phyloP scores from a whole-genome alignment of 2,329 filamentous ascomycete species.

The Albophoma yamanashiensis region DNA sequence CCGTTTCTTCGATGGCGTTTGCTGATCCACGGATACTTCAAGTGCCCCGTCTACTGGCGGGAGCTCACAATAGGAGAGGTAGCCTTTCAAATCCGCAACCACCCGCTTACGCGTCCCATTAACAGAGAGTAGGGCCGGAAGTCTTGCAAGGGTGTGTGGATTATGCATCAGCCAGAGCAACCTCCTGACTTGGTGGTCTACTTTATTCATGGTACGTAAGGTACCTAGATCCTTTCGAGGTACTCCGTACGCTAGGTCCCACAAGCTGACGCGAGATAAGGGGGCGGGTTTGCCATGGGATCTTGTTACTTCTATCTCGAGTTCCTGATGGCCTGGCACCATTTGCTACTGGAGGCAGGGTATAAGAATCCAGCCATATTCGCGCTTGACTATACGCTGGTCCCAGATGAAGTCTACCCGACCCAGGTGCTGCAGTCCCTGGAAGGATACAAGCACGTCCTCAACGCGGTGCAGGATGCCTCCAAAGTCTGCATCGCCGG shows the following conservation, averaged over 20 bases:
- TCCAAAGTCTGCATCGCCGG: conserved; percentile 60
- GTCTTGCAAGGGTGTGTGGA: conserved; percentile 56
- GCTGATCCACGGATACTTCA: conserved; percentile 58
- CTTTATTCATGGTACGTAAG: conserved; percentile 65
- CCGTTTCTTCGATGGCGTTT: conserved; percentile 69
- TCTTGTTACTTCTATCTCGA: conserved; percentile 78
- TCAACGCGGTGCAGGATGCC: conserved; percentile 46
- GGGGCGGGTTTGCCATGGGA: conserved; percentile 77
- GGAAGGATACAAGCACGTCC: conserved; percentile 59
- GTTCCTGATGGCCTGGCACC: conserved; percentile 64
- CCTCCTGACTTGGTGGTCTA: conserved; percentile 70
- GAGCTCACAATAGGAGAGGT: conserved; percentile 29
- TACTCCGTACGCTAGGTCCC: background rate
- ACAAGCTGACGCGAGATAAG: conserved; percentile 21
- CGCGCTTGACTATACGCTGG: conserved; percentile 69
- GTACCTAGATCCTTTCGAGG: conserved; percentile 29
- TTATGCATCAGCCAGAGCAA: conserved; percentile 46
- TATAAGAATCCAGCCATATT: conserved; percentile 71
- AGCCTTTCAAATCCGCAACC: background rate
- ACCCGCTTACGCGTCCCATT: background rate
- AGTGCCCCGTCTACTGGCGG: conserved; percentile 52
- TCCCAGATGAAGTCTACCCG: conserved; percentile 64
- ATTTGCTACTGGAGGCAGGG: conserved; percentile 50
- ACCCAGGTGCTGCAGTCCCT: conserved; percentile 61
- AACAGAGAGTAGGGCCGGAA: conserved; percentile 21